These are phyloP conservation scores for Alternaria panax DNA, from an alignment of 2,329 filamentous ascomycete genomes.

Conservation along the genomic window DNA sequence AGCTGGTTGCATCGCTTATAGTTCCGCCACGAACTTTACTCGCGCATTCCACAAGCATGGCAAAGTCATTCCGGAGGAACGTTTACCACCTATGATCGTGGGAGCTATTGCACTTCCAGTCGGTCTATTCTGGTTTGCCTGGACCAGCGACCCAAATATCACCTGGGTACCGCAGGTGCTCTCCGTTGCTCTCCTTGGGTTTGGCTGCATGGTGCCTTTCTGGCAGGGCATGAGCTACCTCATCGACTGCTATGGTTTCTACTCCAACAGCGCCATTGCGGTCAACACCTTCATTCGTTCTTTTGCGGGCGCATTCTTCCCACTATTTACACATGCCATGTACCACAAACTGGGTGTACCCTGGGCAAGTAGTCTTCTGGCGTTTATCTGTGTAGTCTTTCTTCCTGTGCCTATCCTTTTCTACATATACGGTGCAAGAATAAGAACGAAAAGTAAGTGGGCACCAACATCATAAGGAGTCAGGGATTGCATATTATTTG, in stretches of 20 bases:
- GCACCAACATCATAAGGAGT: constrained; percentile 23
- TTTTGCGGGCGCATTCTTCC: constrained; percentile 59
- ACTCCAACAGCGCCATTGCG: constrained; percentile 56
- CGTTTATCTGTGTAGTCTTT: constrained; percentile 43
- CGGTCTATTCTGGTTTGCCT: constrained; percentile 69
- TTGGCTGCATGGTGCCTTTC: constrained; percentile 79
- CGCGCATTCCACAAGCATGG: constrained; percentile 46
- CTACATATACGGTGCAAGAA: constrained; percentile 45
- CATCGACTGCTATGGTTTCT: constrained; percentile 67
- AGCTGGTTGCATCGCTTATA: constrained; percentile 41
- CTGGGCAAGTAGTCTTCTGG: constrained; percentile 46
- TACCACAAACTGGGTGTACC: constrained; percentile 45
- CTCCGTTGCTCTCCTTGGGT: constrained; percentile 68
- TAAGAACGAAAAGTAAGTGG: constrained; percentile 45
- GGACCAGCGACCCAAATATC: constrained; percentile 60
- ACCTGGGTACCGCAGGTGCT: constrained; percentile 65
- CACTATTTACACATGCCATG: constrained; percentile 60
- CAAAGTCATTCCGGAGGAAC: constrained; percentile 64
- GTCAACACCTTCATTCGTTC: constrained; percentile 61
- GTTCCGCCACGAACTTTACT: constrained; percentile 45
- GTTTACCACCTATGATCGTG: constrained; percentile 71
- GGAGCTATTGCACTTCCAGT: constrained; percentile 65
- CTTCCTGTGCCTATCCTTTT: constrained; percentile 48
- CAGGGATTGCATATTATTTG: not conserved
- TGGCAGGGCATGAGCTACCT: constrained; percentile 86